Base-by-base conservation (phyloP, 108 stramenopile species). In the Bacterosira constricta region DNA sequence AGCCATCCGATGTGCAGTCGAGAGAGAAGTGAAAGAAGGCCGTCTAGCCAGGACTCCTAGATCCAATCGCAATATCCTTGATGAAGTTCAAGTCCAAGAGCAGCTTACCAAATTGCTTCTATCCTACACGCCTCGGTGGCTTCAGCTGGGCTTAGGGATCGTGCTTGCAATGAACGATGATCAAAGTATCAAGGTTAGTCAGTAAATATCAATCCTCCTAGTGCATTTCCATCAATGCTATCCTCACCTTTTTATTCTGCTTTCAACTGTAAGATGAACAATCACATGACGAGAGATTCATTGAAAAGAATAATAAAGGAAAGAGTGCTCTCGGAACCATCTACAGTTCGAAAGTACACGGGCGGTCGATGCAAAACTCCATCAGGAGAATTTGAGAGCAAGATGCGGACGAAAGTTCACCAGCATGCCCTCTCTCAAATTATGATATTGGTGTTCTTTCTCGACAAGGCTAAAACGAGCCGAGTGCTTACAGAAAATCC, bases 71-170 rank as follows among this genome's bases (percentile, higher is more conserved):
- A 91, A 97, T 70, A 70, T 99, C 27, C 66, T 87, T 63, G 90
- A 82, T 13, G 93, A 98, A 63, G 68, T 98, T 26, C 87, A 72
- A 5, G 63, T 98, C 7, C 75, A 90, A 32, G 60, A 82, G 10
- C 75, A 90, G 34, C 49, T 97, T 20, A 51, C 82, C 21, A 66
- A 86, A 17, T 81, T 98, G 15, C 64, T 98, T 30, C 63, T 95
- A 25, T 92, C 95, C 25, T 99, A 98, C 63, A 73, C 94, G 2
- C 83, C 79, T 6, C 87, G 87, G 32, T 99, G 97, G 97, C 88
- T 98, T 35, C 77, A 82, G 35, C 41, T 97, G 27, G 97, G 96
- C 0, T 80, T 99, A 69, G 93, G 96, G 29, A 88, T 90, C 8
- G 83, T 97, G 49, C 88, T 97, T 51, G 96, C 87, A 5, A 32